A percentile compares a stretch with the other conserved stretches of the same genome.
phyloP scores from a whole-genome alignment of 768 basidiomycete genomes.

The Agrocybe pediades region DNA sequence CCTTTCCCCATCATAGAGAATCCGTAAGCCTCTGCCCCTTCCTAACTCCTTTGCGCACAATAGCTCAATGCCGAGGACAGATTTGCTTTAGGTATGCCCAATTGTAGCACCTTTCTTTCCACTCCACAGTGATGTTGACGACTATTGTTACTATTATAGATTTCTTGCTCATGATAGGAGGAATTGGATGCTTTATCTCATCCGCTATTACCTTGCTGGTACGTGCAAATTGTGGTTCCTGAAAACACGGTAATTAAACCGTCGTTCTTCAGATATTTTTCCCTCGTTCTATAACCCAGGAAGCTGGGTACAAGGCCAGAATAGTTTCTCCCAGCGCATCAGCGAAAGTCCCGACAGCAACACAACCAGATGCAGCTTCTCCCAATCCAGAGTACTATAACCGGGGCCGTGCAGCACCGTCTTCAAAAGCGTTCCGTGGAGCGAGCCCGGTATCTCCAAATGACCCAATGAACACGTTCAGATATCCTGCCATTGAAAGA shows the following conservation, averaged over 20 bases:
- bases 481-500: constrained; percentile 14
- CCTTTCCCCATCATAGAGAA: constrained; percentile 51
- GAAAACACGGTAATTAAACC: neutral
- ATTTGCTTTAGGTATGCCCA: constrained; percentile 57
- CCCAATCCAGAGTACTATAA: constrained; percentile 28
- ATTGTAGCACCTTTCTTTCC: neutral
- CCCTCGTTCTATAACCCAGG: constrained; percentile 69
- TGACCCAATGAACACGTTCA: constrained; percentile 23
- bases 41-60: neutral
- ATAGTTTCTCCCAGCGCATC: constrained; percentile 25
- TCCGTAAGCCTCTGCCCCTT: constrained; percentile 46
- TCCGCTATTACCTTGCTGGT: constrained; percentile 82
- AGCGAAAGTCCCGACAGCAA: constrained; percentile 22
- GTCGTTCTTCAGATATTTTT: constrained; percentile 62
- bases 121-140: constrained; percentile 19
- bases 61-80: constrained; percentile 32
- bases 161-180: constrained; percentile 70
- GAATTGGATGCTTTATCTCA: constrained; percentile 76
- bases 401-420: constrained; percentile 12
- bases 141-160: constrained; percentile 50
- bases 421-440: constrained; percentile 16
- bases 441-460: constrained; percentile 13
- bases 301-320: constrained; percentile 61
- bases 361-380: constrained; percentile 23
- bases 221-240: constrained; percentile 22